Percentiles rank a stretch among this genome's conserved stretches.
These are phyloP conservation scores for Hirsutella thompsonii DNA, from an alignment of 2,329 filamentous ascomycete genomes.

Conservation along the genomic window DNA sequence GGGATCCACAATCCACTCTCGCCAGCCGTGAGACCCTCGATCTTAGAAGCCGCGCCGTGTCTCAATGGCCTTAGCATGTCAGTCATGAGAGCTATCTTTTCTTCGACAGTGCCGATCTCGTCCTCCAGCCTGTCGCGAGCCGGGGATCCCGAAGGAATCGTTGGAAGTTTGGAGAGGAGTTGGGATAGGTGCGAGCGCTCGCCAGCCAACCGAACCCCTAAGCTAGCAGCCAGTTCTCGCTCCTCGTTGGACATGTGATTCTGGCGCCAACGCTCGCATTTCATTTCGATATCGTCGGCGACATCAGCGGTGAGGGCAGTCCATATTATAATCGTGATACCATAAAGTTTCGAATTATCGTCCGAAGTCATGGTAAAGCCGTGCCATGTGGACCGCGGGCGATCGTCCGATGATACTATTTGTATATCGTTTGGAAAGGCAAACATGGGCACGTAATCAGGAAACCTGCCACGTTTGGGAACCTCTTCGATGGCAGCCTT, in stretches of 20 bases:
- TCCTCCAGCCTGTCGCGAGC: slow-evolving; percentile 81
- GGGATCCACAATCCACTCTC: slow-evolving; percentile 96
- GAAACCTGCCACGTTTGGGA: slow-evolving; percentile 71
- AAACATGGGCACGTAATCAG: slow-evolving; percentile 98
- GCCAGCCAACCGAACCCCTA: slow-evolving; percentile 74
- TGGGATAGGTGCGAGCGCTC: slow-evolving; percentile 87
- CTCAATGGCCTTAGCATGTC: slow-evolving; percentile 86
- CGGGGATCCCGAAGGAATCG: slow-evolving; percentile 64
- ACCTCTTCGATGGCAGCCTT: slow-evolving; percentile 70
- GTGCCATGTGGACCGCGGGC: slow-evolving; percentile 95
- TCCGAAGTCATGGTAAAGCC: slow-evolving; percentile 96
- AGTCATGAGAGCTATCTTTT: slow-evolving; percentile 94
- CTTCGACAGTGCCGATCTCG: slow-evolving; percentile 88
- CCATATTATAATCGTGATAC: slow-evolving; percentile 87
- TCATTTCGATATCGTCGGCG: slow-evolving; percentile 70
- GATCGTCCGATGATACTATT: slow-evolving; percentile 88
- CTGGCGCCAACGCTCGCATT: slow-evolving; percentile 77
- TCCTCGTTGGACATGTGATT: slow-evolving; percentile 83
- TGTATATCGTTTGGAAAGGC: slow-evolving; percentile 97
- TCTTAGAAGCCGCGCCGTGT: slow-evolving; percentile 91
- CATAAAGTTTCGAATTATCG: slow-evolving; percentile 84
- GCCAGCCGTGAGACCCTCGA: slow-evolving; percentile 88
- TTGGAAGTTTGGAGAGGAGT: slow-evolving; percentile 71
- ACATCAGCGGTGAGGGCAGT: slow-evolving; percentile 70
- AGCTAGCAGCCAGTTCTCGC: slow-evolving; percentile 78